A percentile compares a stretch with the other conserved stretches of the same genome.
phyloP scores from a whole-genome alignment of 106 monocot species.

The Iris macrosiphon region DNA sequence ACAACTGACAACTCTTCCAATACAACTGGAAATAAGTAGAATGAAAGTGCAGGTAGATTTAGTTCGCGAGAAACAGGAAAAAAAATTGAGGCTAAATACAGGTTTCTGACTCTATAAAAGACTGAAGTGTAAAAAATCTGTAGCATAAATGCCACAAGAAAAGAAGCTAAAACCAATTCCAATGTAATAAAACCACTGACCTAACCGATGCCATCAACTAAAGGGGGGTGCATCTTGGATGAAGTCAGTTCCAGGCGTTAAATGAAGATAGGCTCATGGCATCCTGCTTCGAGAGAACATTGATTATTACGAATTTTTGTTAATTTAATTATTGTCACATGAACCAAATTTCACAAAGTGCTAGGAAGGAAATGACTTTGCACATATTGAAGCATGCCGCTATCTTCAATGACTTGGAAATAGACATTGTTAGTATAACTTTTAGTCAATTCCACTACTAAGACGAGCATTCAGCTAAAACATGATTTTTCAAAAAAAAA shows the following conservation, averaged over 20 bases:
- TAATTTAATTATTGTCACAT: conserved; percentile 26
- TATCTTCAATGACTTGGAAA: conserved; percentile 6
- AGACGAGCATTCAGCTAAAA: conserved; percentile 9
- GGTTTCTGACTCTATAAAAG: too few relatives aligned
- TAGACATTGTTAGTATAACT: background rate
- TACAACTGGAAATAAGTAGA: too few relatives aligned
- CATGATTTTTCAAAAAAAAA: background rate
- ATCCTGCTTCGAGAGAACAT: conserved; percentile 73
- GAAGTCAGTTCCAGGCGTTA: conserved; percentile 49
- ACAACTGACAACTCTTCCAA: too few relatives aligned
- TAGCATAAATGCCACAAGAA: conserved; percentile 5
- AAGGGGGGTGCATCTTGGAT: conserved; percentile 38
- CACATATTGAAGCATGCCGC: conserved; percentile 19
- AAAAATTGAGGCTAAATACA: too few relatives aligned
- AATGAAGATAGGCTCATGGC: conserved; percentile 48
- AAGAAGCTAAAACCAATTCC: conserved; percentile 14
- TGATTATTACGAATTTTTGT: conserved; percentile 40
- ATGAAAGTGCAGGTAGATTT: too few relatives aligned
- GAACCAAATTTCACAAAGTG: conserved; percentile 35
- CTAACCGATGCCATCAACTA: conserved; percentile 48
- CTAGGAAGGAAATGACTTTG: conserved; percentile 29
- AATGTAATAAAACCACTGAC: conserved; percentile 46
- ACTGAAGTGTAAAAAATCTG: conserved; percentile 1
- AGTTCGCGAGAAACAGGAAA: too few relatives aligned
- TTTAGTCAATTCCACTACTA: background rate